phyloP scores from a whole-genome alignment of 768 basidiomycete species.

The Naganishia kalamii region DNA sequence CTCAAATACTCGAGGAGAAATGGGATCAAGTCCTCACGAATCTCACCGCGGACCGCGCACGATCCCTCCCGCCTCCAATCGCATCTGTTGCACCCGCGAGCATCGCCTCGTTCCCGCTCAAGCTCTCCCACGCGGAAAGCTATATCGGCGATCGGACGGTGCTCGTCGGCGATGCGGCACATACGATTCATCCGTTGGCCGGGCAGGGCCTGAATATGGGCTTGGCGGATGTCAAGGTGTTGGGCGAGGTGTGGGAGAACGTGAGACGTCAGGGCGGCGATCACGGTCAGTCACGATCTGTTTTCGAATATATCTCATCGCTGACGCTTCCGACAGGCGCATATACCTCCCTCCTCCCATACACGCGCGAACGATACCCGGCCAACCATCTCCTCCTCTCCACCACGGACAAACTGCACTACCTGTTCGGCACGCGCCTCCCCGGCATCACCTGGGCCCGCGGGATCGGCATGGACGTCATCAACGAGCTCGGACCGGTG shows the following conservation, averaged over 20 bases:
- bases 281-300: conserved; percentile 56
- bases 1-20: conserved; percentile 3
- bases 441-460: conserved; percentile 77
- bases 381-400: conserved; percentile 80
- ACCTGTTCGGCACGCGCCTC: conserved; percentile 65
- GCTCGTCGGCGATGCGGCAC: conserved; percentile 91
- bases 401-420: conserved; percentile 81
- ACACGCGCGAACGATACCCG: conserved; percentile 73
- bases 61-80: conserved; percentile 66
- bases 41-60: conserved; percentile 1
- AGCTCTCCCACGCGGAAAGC: conserved; percentile 73
- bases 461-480: conserved; percentile 76
- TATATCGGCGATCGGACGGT: conserved; percentile 81
- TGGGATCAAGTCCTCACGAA: conserved; percentile 4
- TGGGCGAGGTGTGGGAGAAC: conserved; percentile 60
- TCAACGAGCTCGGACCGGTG: conserved; percentile 78
- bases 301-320: not conserved
- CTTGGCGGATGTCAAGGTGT: conserved; percentile 71
- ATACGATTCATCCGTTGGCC: conserved; percentile 87
- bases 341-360: conserved; percentile 65
- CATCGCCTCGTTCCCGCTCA: conserved; percentile 82
- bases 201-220: conserved; percentile 95
- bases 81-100: conserved; percentile 63
- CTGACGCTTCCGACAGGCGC: conserved; percentile 53
- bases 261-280: conserved; percentile 66